Evolutionary conservation across 2,329 filamentous ascomycete species (phyloP).

Genomic region (Paecilomyces variotii): DNA sequence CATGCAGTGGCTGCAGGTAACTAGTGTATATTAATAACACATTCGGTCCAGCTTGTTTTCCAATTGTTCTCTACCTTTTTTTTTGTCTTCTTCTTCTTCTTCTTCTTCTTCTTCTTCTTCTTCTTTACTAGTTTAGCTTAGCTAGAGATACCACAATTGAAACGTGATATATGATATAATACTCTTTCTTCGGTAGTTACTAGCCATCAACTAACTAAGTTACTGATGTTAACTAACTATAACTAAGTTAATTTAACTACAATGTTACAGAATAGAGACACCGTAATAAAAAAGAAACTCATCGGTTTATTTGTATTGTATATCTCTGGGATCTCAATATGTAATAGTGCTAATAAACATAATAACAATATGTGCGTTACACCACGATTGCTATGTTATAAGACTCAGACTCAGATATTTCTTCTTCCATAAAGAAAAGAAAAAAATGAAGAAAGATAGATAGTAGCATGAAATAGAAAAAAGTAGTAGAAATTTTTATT

Average conservation of each 20-base stretch:
- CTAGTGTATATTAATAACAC: background rate
- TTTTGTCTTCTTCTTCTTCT: background rate
- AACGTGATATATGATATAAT: background rate
- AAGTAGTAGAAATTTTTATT: background rate
- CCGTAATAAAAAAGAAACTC: background rate
- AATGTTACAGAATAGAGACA: background rate
- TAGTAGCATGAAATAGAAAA: background rate
- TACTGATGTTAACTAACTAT: too few species aligned
- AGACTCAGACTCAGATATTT: background rate
- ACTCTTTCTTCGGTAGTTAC: background rate
- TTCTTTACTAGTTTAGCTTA: background rate
- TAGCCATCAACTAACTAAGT: background rate
- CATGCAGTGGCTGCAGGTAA: background rate
- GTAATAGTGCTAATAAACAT: background rate
- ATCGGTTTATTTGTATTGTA: background rate
- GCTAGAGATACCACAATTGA: background rate
- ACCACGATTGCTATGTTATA: background rate
- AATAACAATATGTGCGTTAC: background rate
- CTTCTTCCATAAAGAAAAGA: background rate
- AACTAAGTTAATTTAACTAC: too few species aligned
- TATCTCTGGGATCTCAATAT: background rate
- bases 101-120: background rate
- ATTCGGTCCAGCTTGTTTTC: background rate
- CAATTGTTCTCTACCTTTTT: background rate
- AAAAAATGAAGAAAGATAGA: constrained; percentile 1